Percentiles rank a stretch among this genome's conserved stretches.
phyloP scores from a whole-genome alignment of 345 rosid species.

The Anacardium occidentale region DNA sequence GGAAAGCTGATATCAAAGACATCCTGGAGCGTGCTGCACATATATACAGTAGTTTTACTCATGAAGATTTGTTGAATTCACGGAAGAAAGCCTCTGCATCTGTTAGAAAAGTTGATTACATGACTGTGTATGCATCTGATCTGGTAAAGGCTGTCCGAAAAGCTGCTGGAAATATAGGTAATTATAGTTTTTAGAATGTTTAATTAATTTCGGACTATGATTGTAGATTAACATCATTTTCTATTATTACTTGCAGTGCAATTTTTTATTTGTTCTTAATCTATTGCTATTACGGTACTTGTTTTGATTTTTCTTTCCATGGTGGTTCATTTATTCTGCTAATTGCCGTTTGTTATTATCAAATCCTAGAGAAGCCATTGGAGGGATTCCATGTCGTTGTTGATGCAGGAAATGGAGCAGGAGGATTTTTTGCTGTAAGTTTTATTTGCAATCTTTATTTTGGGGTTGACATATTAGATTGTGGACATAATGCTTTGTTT shows the following conservation, averaged over 20 bases:
- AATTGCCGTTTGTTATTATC: slow-evolving; percentile 27
- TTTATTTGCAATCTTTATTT: slow-evolving; percentile 13
- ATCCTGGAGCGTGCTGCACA: slow-evolving; percentile 84
- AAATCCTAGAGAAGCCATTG: slow-evolving; percentile 79
- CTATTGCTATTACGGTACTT: neutral
- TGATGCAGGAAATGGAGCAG: slow-evolving; percentile 99
- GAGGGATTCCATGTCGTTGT: slow-evolving; percentile 96
- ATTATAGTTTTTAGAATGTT: slow-evolving; percentile 27
- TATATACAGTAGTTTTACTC: slow-evolving; percentile 53
- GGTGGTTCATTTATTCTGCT: slow-evolving; percentile 22
- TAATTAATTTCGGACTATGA: neutral
- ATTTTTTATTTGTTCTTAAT: slow-evolving; percentile 10
- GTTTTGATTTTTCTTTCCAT: slow-evolving; percentile 7
- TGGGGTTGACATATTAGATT: slow-evolving; percentile 4
- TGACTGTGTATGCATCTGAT: slow-evolving; percentile 74
- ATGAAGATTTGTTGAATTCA: slow-evolving; percentile 39
- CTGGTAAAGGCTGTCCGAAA: slow-evolving; percentile 86
- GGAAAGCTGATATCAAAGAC: slow-evolving; percentile 80
- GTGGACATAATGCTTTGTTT: neutral
- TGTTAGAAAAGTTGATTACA: slow-evolving; percentile 70
- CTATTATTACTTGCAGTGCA: neutral
- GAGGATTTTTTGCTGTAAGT: slow-evolving; percentile 97
- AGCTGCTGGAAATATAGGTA: slow-evolving; percentile 91
- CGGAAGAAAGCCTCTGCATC: slow-evolving; percentile 41
- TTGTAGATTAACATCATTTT: neutral